phyloP scores from a whole-genome alignment of 352 stramenopile genomes.

The Pythium biforme region DNA sequence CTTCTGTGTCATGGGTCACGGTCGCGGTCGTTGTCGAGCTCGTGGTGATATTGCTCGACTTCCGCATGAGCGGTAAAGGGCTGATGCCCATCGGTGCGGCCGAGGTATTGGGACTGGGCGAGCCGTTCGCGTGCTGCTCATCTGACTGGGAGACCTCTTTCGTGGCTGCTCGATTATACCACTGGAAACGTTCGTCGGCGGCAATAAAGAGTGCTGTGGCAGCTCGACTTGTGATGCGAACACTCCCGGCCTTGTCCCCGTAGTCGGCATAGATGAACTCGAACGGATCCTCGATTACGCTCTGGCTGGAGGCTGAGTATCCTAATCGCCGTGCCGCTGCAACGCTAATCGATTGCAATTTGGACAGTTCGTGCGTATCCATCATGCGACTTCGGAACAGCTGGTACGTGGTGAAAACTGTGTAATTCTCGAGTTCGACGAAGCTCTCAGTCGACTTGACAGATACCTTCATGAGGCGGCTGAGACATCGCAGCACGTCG shows the following conservation, averaged over 20 bases:
- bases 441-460: constrained; percentile 14
- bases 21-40: not conserved
- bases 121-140: not conserved
- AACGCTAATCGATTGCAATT: constrained; percentile 22
- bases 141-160: constrained; percentile 15
- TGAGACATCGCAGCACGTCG: constrained; percentile 46
- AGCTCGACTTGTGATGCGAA: constrained; percentile 28
- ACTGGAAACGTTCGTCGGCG: constrained; percentile 63
- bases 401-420: constrained; percentile 41
- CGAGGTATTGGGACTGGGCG: not conserved
- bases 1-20: not conserved
- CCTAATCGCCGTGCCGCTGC: constrained; percentile 37
- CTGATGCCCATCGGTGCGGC: constrained; percentile 12
- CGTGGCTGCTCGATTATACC: constrained; percentile 43
- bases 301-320: constrained; percentile 32
- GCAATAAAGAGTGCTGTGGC: constrained; percentile 42
- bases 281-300: constrained; percentile 24
- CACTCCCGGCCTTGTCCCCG: constrained; percentile 42
- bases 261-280: constrained; percentile 48
- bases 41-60: constrained; percentile 23
- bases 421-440: constrained; percentile 44
- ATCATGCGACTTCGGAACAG: constrained; percentile 38
- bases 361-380: constrained; percentile 9
- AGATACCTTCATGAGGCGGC: constrained; percentile 48
- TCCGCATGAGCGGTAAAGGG: constrained; percentile 7